Conservation (phyloP, 164 flowering plant species). For the Euptelea pleiosperma region DNA sequence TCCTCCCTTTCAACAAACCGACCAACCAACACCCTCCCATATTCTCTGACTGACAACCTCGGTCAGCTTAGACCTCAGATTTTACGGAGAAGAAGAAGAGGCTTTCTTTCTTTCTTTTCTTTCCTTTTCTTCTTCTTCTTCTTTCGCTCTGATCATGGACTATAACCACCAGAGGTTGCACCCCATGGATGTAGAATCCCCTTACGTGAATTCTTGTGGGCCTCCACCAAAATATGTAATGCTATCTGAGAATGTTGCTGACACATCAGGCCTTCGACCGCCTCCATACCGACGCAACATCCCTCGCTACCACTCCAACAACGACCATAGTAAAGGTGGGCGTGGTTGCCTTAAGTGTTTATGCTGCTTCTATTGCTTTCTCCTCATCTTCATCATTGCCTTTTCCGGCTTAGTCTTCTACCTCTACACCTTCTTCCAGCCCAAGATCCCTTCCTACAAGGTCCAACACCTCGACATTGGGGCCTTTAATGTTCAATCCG, state of each 20-base stretch:
- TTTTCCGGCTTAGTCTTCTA: conserved; percentile 9
- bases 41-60: too few relatives aligned
- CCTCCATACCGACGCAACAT: conserved; percentile 53
- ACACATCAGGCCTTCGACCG: conserved; percentile 27
- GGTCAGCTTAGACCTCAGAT: too few relatives aligned
- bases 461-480: conserved; percentile 32
- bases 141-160: neutral
- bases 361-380: conserved; percentile 45
- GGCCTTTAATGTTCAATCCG: conserved; percentile 33
- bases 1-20: neutral
- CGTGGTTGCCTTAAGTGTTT: conserved; percentile 36
- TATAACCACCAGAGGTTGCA: conserved; percentile 12
- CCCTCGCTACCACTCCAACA: conserved; percentile 37
- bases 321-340: conserved; percentile 9
- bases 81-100: conserved; percentile 3
- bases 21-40: too few relatives aligned
- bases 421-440: conserved; percentile 27
- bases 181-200: conserved; percentile 18
- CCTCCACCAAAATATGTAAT: conserved; percentile 44
- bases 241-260: conserved; percentile 26
- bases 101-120: conserved; percentile 4
- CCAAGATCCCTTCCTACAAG: conserved; percentile 44
- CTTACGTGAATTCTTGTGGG: too few relatives aligned
- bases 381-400: conserved; percentile 33
- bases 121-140: neutral